phyloP scores from a whole-genome alignment of 2,329 filamentous ascomycete genomes.

The Botrytis squamosa region DNA sequence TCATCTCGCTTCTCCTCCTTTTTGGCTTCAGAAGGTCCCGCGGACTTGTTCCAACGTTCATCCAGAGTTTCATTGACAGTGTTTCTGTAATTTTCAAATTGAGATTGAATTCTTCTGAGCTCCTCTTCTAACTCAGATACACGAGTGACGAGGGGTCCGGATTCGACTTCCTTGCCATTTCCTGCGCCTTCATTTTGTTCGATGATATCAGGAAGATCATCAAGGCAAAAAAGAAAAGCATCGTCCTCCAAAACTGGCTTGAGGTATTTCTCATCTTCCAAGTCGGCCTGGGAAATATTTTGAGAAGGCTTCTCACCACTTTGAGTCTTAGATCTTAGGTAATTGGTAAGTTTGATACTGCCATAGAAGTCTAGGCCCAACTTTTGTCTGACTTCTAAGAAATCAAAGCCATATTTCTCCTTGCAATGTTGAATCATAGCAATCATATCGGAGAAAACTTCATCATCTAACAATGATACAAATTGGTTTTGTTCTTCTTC shows the following conservation, averaged over 20 bases:
- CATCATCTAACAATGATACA: slow-evolving; percentile 66
- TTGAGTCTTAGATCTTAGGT: slow-evolving; percentile 50
- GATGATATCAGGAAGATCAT: slow-evolving; percentile 63
- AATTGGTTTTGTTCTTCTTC: slow-evolving; percentile 58
- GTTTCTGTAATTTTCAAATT: slow-evolving; percentile 43
- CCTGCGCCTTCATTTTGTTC: slow-evolving; percentile 34
- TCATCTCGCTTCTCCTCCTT: slow-evolving; percentile 47
- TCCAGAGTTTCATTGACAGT: slow-evolving; percentile 44
- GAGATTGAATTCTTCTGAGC: slow-evolving; percentile 41
- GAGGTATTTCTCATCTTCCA: slow-evolving; percentile 78
- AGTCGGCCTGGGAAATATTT: slow-evolving; percentile 58
- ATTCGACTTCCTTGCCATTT: slow-evolving; percentile 34
- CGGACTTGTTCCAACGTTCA: slow-evolving; percentile 43
- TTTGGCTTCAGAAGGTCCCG: slow-evolving; percentile 20
- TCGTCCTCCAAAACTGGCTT: slow-evolving; percentile 87
- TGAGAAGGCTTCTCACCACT: slow-evolving; percentile 42
- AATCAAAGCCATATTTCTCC: slow-evolving; percentile 64
- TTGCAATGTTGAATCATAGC: slow-evolving; percentile 70
- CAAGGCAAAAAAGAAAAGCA: slow-evolving; percentile 80
- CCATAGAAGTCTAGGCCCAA: slow-evolving; percentile 70
- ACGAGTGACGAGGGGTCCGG: slow-evolving; percentile 35
- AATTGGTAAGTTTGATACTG: slow-evolving; percentile 74
- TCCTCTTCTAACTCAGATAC: slow-evolving; percentile 43
- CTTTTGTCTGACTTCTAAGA: slow-evolving; percentile 56
- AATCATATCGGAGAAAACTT: slow-evolving; percentile 61